Evolutionary conservation across 116 monocot species (phyloP).

Genomic region (Zostera marina): DNA sequence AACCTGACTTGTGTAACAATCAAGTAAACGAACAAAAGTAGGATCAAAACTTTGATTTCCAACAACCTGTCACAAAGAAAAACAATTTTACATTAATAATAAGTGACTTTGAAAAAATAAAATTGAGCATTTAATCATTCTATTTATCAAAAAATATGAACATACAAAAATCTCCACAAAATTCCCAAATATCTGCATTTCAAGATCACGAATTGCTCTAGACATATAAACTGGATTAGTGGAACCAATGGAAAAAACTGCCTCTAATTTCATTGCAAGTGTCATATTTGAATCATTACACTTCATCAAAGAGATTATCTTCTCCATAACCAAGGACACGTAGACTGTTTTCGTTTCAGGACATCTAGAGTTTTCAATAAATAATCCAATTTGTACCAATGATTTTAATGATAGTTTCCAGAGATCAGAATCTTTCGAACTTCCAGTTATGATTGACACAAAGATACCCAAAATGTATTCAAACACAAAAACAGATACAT

Average conservation of each 20-base stretch:
- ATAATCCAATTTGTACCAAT: conserved; percentile 50
- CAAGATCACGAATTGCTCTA: conserved; percentile 35
- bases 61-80: conserved; percentile 19
- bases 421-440: conserved; percentile 17
- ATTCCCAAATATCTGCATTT: conserved; percentile 42
- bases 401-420: conserved; percentile 59
- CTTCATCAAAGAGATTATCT: conserved; percentile 31
- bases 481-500: conserved; percentile 23
- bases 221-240: conserved; percentile 27
- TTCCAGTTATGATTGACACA: conserved; percentile 28
- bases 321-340: conserved; percentile 38
- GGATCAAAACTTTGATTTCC: conserved; percentile 20
- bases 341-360: conserved; percentile 29
- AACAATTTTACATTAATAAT: background rate
- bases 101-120: background rate
- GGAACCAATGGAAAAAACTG: conserved; percentile 42
- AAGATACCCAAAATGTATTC: conserved; percentile 41
- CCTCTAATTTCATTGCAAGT: conserved; percentile 46
- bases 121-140: background rate
- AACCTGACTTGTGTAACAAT: conserved; percentile 53
- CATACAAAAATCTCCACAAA: conserved; percentile 40
- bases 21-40: conserved; percentile 35
- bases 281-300: conserved; percentile 25
- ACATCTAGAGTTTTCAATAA: conserved; percentile 28
- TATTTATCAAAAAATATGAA: conserved; percentile 6